Evolutionary conservation across 768 basidiomycete genomes (phyloP), one percentile per base, ranked within the genome.

Genomic region (Phallus indusiatus): DNA sequence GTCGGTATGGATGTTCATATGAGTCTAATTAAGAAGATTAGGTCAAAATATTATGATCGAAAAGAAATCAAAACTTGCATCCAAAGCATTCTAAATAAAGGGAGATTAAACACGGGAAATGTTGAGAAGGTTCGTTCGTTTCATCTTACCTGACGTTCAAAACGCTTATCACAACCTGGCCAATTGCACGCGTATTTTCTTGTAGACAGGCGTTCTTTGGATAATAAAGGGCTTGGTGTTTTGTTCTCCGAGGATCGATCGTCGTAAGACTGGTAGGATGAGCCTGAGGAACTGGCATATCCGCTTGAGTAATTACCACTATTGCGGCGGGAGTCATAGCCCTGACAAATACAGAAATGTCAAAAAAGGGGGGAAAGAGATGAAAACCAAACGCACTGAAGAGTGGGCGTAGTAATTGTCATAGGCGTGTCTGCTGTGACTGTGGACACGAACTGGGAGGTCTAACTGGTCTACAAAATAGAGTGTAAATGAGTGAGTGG

Each of bases 1-100:
- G 20, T 56, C 55, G 12, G 42, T 42, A 34, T 56, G 55, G 42
- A 56, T 56, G 22, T 56, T 56, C 55, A 56, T 56, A n/a, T 56
- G 55, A 34, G 55, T 56, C 55, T 56, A 42, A 37, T 8, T 14
- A 42, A 42, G 4, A 14, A 28, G 4, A 28, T 7, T 2, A 42
- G 12, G 42, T n/a, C 12, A 42, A 14, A n/a, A 42, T 12, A 11
- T 4, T 12, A 42, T 42, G 2, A 46, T 42, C 36, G 47, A 10
- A 21, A 17, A 46, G 18, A 56, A 46, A 24, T 46, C 14, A 56
- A 18, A 42, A 46, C 55, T 21, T 16, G 18, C 50, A 51, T 51
- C 50, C 20, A 51, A 51, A 51, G 50, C 50, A 20, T 51, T 22
- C 50, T 51, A 14, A 22, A 51, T 2, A 51, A 34, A 34, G 18